phyloP scores from a whole-genome alignment of 441 rosid species.

The Populus trichocarpa region DNA sequence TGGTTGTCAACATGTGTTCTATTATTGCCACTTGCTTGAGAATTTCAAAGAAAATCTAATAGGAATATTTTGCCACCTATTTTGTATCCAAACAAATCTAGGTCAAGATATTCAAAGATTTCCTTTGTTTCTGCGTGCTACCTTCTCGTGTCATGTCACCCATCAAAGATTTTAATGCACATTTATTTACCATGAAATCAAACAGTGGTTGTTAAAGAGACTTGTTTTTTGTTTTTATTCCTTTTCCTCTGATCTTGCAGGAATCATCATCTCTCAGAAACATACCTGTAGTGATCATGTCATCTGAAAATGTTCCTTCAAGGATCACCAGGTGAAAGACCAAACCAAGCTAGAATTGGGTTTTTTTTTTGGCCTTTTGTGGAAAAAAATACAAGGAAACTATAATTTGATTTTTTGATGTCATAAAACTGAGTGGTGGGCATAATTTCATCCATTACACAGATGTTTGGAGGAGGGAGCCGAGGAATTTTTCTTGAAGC shows the following conservation, averaged over 20 bases:
- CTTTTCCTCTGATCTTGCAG: slow-evolving; percentile 24
- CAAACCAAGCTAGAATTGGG: not conserved
- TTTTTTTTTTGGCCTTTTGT: not conserved
- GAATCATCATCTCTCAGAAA: slow-evolving; percentile 50
- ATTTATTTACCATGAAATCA: not conserved
- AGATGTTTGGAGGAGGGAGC: slow-evolving; percentile 81
- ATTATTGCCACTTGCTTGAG: slow-evolving; percentile 25
- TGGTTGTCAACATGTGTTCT: slow-evolving; percentile 6
- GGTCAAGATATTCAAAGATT: slow-evolving; percentile 24
- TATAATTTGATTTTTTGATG: not conserved
- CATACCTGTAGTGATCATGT: slow-evolving; percentile 74
- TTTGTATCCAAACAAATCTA: slow-evolving; percentile 13
- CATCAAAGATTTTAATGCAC: not conserved
- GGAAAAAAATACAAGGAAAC: not conserved
- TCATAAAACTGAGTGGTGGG: not conserved
- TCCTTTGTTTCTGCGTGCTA: slow-evolving; percentile 7
- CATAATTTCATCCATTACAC: not conserved
- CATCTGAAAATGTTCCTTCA: slow-evolving; percentile 69
- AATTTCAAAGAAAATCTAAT: slow-evolving; percentile 31
- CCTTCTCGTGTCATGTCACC: not conserved
- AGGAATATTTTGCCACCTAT: slow-evolving; percentile 33
- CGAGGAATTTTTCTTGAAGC: slow-evolving; percentile 68
- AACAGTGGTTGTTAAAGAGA: not conserved
- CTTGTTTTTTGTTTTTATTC: not conserved
- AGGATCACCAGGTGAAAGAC: slow-evolving; percentile 48